Evolutionary conservation across 73 alveolate species (phyloP).

Genomic region (Urostyla sp.): DNA sequence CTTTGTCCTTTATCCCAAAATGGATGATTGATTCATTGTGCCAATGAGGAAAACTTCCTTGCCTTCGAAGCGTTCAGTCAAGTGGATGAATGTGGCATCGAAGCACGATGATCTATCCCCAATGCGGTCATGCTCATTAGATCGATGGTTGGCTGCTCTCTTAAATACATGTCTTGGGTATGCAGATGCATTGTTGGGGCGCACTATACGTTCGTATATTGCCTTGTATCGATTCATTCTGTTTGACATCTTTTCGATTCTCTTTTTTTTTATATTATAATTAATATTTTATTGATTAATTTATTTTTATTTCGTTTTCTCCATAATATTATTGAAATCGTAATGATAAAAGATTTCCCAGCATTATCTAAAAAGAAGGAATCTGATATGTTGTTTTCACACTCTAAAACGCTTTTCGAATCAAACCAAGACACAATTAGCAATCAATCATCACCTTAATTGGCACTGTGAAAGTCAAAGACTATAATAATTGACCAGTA

Average conservation of each 20-base stretch:
- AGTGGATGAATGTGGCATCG: constrained; percentile 65
- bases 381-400: constrained; percentile 52
- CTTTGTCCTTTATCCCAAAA: constrained; percentile 86
- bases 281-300: neutral
- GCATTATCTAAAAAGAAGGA: neutral
- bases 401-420: neutral
- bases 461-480: neutral
- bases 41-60: constrained; percentile 86
- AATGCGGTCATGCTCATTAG: constrained; percentile 45
- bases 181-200: constrained; percentile 55
- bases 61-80: constrained; percentile 70
- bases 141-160: constrained; percentile 48
- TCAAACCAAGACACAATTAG: neutral
- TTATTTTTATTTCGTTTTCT: neutral
- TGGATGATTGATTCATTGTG: constrained; percentile 78
- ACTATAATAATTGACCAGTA: too few species aligned
- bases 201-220: constrained; percentile 33
- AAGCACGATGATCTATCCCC: constrained; percentile 62
- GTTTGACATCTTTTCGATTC: constrained; percentile 53
- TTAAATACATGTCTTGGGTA: constrained; percentile 69
- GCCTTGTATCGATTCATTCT: constrained; percentile 58
- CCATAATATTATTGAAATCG: neutral
- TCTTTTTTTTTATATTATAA: neutral
- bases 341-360: too few species aligned
- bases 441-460: neutral